These are phyloP conservation scores for Pugionium cornutum DNA, from an alignment of 345 rosid genomes.

Conservation along the genomic window DNA sequence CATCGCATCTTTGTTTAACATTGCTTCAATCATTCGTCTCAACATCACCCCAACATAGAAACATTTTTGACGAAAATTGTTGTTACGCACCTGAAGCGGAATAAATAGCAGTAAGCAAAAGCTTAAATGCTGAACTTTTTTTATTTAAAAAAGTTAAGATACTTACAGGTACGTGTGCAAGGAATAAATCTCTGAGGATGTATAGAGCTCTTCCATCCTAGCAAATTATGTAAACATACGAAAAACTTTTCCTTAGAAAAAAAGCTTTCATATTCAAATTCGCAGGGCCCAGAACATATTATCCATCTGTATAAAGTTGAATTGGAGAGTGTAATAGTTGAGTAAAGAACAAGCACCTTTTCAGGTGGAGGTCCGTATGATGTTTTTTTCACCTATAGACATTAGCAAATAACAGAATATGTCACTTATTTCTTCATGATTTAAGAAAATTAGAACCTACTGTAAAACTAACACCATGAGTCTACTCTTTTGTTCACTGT, in stretches of 20 bases:
- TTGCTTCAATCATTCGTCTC: slow-evolving; percentile 92
- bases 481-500: slow-evolving; percentile 12
- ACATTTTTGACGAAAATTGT: slow-evolving; percentile 86
- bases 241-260: neutral
- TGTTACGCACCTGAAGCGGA: slow-evolving; percentile 51
- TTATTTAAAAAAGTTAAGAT: slow-evolving; percentile 29
- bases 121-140: neutral
- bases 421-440: slow-evolving; percentile 1
- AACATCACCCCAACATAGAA: slow-evolving; percentile 93
- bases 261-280: slow-evolving; percentile 17
- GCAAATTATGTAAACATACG: slow-evolving; percentile 17
- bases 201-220: slow-evolving; percentile 69
- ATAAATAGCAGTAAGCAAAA: slow-evolving; percentile 31
- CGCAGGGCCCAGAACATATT: slow-evolving; percentile 12
- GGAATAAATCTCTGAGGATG: slow-evolving; percentile 73
- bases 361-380: slow-evolving; percentile 42
- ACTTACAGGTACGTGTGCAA: slow-evolving; percentile 88
- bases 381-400: slow-evolving; percentile 60
- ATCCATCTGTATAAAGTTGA: slow-evolving; percentile 20
- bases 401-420: slow-evolving; percentile 15
- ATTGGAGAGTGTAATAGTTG: slow-evolving; percentile 8
- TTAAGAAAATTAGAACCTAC: slow-evolving; percentile 14
- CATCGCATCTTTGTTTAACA: slow-evolving; percentile 91
- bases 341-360: slow-evolving; percentile 49
- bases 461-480: slow-evolving; percentile 19